Evolutionary conservation across 495 filamentous ascomycete species (phyloP), one percentile per base, ranked within the genome.

Genomic region (Aspergillus mulundensis): DNA sequence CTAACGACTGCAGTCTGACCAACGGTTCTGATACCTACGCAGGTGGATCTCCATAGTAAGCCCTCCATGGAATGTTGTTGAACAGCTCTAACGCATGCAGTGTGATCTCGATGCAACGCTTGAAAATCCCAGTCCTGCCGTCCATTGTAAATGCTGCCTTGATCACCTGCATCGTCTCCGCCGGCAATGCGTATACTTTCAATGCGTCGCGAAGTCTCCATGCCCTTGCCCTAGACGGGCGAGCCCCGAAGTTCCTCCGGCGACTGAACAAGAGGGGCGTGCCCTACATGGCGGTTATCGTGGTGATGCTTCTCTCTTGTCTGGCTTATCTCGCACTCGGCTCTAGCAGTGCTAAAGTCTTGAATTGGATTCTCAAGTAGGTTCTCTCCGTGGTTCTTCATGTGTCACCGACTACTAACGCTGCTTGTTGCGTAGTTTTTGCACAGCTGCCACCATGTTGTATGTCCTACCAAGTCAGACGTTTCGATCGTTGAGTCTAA

Each of bases 81-180:
- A 28, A 28, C 4, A 3, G 25, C 25, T 28, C 25, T n/a, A 28
- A 3, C 25, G 4, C 5, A 32, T 19, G 1, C 8, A 48, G 45
- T n/a, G 45, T 48, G 12, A 48, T 48, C 45, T n/a, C 45, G 19
- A 48, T 48, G 45, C 24, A 48, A 48, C 45, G 45, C 30, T n/a
- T 48, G 3, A 11, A 48, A n/a, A 32, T 48, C 16, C 45, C 45
- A 28, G 45, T 48, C 25, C 16, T 48, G 11, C 45, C 45, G 16
- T 48, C 45, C 4, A 48, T 48, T 15, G 45, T 48, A 15, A 48
- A 48, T n/a, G 45, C 45, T 0, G 45, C 25, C 24, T 19, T 48
- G 25, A 48, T 48, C 3, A 48, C 45, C 25, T 16, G 12, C 5
- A 48, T 48, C 16, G 7, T 48, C 24, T 48, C 45, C 15, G 45